Percentiles rank a stretch among this genome's conserved stretches.
Conservation (phyloP, 1,284 basidiomycete species). For the Microbotryum saponariae region DNA sequence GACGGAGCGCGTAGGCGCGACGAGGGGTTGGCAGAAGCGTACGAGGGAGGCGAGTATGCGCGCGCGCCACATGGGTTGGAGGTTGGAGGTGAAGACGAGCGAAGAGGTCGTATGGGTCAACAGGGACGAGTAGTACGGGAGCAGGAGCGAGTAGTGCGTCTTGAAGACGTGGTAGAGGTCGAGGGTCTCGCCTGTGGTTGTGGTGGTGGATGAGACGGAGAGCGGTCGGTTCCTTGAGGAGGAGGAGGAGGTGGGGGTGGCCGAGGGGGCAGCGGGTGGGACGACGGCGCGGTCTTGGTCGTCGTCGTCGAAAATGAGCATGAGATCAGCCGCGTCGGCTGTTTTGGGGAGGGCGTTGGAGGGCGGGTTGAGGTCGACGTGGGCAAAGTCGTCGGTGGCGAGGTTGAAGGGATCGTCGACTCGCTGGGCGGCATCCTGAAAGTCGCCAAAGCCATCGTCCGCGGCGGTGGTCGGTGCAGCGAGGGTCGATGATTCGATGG, state of each 20-base stretch:
- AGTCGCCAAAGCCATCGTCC: conserved; percentile 51
- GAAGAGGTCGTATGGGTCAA: conserved; percentile 34
- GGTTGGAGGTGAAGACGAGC: conserved; percentile 34
- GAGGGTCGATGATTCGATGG: background rate
- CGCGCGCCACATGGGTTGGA: conserved; percentile 25
- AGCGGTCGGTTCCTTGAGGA: background rate
- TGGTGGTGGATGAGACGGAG: background rate
- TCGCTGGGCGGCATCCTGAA: conserved; percentile 47
- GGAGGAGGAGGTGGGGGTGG: conserved; percentile 3
- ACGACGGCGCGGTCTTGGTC: background rate
- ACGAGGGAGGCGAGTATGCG: conserved; percentile 57
- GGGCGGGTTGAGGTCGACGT: background rate
- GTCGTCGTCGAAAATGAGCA: conserved; percentile 26
- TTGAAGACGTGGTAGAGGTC: conserved; percentile 25
- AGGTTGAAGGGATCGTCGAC: conserved; percentile 20
- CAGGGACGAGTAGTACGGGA: conserved; percentile 36
- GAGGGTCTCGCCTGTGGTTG: background rate
- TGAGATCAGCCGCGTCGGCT: conserved; percentile 9
- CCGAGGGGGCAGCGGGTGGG: conserved; percentile 4
- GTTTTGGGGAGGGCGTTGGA: background rate
- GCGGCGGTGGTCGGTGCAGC: background rate
- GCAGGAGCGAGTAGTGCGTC: conserved; percentile 26
- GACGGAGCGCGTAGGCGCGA: conserved; percentile 62
- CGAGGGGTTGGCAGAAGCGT: conserved; percentile 57
- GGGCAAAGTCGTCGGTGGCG: background rate